Base-by-base conservation (phyloP, 352 stramenopile genomes). In the Phytophthora podocarpi region DNA sequence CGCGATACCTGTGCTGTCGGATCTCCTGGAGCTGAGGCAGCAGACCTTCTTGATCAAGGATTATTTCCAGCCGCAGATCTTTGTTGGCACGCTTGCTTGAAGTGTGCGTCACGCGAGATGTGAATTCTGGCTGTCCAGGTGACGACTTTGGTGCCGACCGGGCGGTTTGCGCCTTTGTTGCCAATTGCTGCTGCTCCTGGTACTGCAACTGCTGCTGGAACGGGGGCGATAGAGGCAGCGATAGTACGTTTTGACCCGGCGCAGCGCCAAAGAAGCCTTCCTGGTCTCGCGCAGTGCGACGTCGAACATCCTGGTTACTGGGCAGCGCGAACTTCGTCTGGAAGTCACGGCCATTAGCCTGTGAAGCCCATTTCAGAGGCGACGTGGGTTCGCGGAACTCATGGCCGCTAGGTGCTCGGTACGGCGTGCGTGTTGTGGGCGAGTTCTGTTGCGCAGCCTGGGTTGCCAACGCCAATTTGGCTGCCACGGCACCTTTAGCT, bases 21-120 rank as follows among this genome's bases (percentile, higher is more conserved):
- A 85, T 77, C 24, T 86, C 76, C 32, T 74, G 63, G 15, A 87
- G 72, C 28, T 80, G 69, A 5, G 77, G 76, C 36, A 91, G 60
- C 21, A 89, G 42, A 0, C 76, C 78, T 32, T 80, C 62, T 64
- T 91, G 79, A 35, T 91, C 74, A 21, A 83, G 61, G 46, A 87
- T 81, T 11, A 74, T 83, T 51, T 91, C 76, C 21, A 85, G 56
- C 2, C 78, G 76, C 15, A 91, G 74, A 30, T 67, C 73, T 5
- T 85, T 54, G 64, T 85, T 91, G 48, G 78, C 48, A 47, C 67
- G 86, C 52, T 89, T 91, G 43, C 71, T 68, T n/a, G 77, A 73
- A 15, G 80, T 87, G 61, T 91, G 78, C n/a, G 78, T 68, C 26
- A 89, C 78, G 7, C 67, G 59, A 24, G 59, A 60, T 3, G 37